Base-by-base conservation (phyloP, 768 basidiomycete genomes). In the Sistotremastrum suecicum region DNA sequence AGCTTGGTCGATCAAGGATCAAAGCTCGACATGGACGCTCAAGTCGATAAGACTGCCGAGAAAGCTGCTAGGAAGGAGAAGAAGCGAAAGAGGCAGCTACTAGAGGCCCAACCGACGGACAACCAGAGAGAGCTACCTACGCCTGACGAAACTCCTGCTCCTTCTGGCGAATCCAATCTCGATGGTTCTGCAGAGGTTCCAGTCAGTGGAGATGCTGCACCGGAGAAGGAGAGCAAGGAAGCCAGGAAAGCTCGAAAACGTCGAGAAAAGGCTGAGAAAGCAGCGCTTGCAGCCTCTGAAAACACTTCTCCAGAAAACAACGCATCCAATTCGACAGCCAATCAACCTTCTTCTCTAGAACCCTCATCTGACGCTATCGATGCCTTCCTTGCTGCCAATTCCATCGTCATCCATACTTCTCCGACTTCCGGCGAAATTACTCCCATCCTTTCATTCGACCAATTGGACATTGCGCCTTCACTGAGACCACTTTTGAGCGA, bases 361-460 rank as follows among this genome's bases (percentile, higher is more conserved):
- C 50, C 66, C 0, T 56, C 58, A n/a, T 51, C 61, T 3, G 51
- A 61, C 20, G 78, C 78, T 37, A 67, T 74, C 20, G 66, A 70
- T 10, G 71, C 70, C 1, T 98, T 81, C 68, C 70, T 95, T 20
- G 55, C 62, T 29, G 76, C 75, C 50, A 77, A 97, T 61, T 68
- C 70, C 7, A 76, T 95, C 53, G 83, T 79, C 7, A 78, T 95
- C 42, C 74, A 75, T 46, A 70, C 71, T 1, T 71, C 74, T 1
- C 52, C 65, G 2, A 63, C 68, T 38, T 60, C 67, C 34, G 56
- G 67, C 3, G 53, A 66, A 12, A 67, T 78, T 48, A 63, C 65
- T 9, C 92, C 95, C 30, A 64, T 89, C 43, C 69, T 83, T 40
- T 71, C 76, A 1, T 94, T 99, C 58, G 65, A 72, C 48, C 75